Evolutionary conservation across 129 eudicot species (phyloP), one percentile per base, ranked within the genome.

Genomic region (Flaveria brownii): DNA sequence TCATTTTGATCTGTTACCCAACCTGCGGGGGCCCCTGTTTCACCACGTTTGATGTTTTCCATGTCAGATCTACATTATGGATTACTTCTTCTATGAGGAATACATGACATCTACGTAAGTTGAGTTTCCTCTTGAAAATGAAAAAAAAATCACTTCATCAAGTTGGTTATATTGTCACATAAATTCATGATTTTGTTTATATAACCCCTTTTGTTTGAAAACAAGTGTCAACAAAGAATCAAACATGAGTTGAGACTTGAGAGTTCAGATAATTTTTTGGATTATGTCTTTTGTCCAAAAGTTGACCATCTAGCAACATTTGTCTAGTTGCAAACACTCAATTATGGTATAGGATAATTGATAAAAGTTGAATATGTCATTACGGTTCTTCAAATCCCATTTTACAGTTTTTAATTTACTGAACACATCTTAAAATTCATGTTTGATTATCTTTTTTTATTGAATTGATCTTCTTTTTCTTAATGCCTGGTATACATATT

Each of bases 31-130:
- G 7, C 6, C 20, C 56, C 4, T 15, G 28, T 55, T 55, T 55
- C 3, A 55, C 23, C 61, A 41, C 36, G 8, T 67, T 42, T 20
- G 63, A 36, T 72, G 41, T 77, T 71, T 73, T 6, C 41, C 42
- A 56, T 41, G 52, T 79, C 90, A 94, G 97, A 73, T 36, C 41
- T 94, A 94, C 84, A 91, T 94, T 73, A 77, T 91, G 81, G 98
- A 94, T 70, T 94, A 88, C 87, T 94, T 94, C 77, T 76, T 82
- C 71, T 70, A 88, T 52, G 98, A 94, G 81, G 98, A 94, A 87
- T 94, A 88, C 90, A 94, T 94, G 98, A 91, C 98, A 77, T 94
- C 98, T 79, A 94, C 97, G 97, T 94, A 84, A 88, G 96, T 87
- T 50, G 33, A 57, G 15, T 9, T 20, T 71, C 47, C 51, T 41